Conservation (phyloP, 2,329 filamentous ascomycete species). For the Cryoendolithus antarcticus region DNA sequence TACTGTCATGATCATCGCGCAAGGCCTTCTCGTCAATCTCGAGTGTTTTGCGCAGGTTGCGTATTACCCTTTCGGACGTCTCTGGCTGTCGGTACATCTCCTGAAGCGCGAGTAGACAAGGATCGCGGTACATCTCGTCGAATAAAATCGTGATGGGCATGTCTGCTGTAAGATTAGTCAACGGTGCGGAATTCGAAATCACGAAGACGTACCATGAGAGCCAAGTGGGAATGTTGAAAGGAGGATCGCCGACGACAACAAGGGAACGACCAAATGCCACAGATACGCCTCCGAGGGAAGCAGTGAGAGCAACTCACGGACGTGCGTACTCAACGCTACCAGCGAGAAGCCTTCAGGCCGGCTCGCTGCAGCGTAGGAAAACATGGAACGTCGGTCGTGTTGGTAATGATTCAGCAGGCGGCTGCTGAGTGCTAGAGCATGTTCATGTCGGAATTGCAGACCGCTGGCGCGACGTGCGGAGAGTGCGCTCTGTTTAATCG, state of each 20-base stretch:
- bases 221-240: conserved; percentile 15
- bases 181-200: background rate
- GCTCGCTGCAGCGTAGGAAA: conserved; percentile 12
- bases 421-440: conserved; percentile 10
- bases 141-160: conserved; percentile 6
- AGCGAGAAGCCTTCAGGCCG: conserved; percentile 10
- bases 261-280: conserved; percentile 12
- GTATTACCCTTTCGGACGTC: too few species aligned
- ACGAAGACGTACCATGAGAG: conserved; percentile 12
- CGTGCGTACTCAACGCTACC: conserved; percentile 9
- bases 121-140: conserved; percentile 1
- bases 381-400: background rate
- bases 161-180: background rate
- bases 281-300: conserved; percentile 15
- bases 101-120: conserved; percentile 2
- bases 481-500: conserved; percentile 3
- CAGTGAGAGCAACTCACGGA: conserved; percentile 11
- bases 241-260: conserved; percentile 16
- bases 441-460: conserved; percentile 7
- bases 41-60: too few species aligned
- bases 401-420: conserved; percentile 8
- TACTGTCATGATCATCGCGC: background rate
- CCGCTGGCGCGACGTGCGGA: conserved; percentile 2
- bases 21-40: background rate
- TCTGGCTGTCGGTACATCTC: background rate